Base-by-base conservation (phyloP, 108 stramenopile genomes). In the Cyclotella atomus region DNA sequence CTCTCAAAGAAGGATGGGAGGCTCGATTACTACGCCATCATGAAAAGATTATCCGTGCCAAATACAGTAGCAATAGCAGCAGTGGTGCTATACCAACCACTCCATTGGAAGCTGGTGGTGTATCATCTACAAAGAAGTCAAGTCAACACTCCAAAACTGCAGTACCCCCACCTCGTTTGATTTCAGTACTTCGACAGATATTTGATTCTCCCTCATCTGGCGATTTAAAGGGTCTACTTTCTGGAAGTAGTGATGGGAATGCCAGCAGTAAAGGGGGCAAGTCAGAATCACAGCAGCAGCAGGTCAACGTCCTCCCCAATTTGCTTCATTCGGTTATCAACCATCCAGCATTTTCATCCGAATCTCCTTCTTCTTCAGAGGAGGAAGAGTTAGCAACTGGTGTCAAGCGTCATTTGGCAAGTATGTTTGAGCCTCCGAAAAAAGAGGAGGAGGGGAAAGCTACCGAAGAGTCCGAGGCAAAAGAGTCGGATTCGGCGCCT, bases 21-120 rank as follows among this genome's bases (percentile, higher is more conserved):
- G 50, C 67, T 79, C 66, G 79, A 15, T 74, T 88, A 36, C 71
- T 88, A 1, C 68, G 83, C 16, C 90, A 91, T 52, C 88, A 91
- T 55, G 79, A 81, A 7, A 91, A 91, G 53, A 90, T 90, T 56
- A 57, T 90, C 14, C 74, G 77, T 2, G 65, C 68, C 35, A 70
- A 76, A 62, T 76, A 71, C 25, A 61, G 60, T 54, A 43, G 17
- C 30, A 57, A 67, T 34, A 53, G 56, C 34, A 21, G 19, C 56
- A 57, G 52, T 23, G 52, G 19, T 21, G 44, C 36, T 0, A 56
- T 24, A 15, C 36, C 36, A 0, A 43, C 33, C 41, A 32, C 55
- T 32, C 6, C 24, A 24, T 27, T 24, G 38, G n/a, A 23, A 0
- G 29, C 32, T 7, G 30, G 9, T 33, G 28, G n/a, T n/a, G n/a